Evolutionary conservation across 23 red algal species (phyloP).

Genomic region (Gracilaria domingensis): DNA sequence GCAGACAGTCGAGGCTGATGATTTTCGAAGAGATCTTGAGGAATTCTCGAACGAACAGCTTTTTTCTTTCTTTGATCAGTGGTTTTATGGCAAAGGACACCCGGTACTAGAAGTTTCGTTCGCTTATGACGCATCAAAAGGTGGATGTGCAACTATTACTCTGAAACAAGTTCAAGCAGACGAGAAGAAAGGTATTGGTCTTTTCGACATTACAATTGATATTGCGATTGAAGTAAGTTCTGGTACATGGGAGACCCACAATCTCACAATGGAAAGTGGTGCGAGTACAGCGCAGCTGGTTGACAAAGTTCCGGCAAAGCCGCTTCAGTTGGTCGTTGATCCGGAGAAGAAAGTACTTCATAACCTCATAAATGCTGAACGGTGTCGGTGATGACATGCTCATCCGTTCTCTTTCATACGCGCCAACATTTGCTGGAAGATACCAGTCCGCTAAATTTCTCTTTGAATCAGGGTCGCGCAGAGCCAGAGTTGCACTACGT

Average conservation of each 20-base stretch:
- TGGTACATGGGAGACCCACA: slow-evolving; percentile 62
- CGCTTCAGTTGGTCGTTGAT: slow-evolving; percentile 72
- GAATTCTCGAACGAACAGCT: slow-evolving; percentile 46
- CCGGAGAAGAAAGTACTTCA: slow-evolving; percentile 71
- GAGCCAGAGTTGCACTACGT: slow-evolving; percentile 44
- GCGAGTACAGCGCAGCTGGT: slow-evolving; percentile 21
- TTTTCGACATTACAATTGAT: slow-evolving; percentile 72
- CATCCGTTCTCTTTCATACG: slow-evolving; percentile 42
- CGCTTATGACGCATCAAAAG: slow-evolving; percentile 55
- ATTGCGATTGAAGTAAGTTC: slow-evolving; percentile 57
- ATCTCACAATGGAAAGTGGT: slow-evolving; percentile 51
- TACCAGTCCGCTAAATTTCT: slow-evolving; percentile 50
- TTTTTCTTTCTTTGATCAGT: slow-evolving; percentile 80
- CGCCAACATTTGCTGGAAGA: slow-evolving; percentile 59
- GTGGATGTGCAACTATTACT: slow-evolving; percentile 39
- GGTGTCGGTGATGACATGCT: slow-evolving; percentile 68
- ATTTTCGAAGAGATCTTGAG: slow-evolving; percentile 77
- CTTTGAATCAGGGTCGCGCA: slow-evolving; percentile 39
- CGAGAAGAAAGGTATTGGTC: slow-evolving; percentile 42
- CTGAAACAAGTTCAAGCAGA: slow-evolving; percentile 66
- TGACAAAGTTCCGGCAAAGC: slow-evolving; percentile 49
- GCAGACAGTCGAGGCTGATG: slow-evolving; percentile 76
- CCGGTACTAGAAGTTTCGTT: slow-evolving; percentile 60
- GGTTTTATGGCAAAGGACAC: slow-evolving; percentile 74
- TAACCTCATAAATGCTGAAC: slow-evolving; percentile 49